A percentile compares a stretch with the other conserved stretches of the same genome.
Conservation (phyloP, 495 filamentous ascomycete species). For the Viridothelium virens region DNA sequence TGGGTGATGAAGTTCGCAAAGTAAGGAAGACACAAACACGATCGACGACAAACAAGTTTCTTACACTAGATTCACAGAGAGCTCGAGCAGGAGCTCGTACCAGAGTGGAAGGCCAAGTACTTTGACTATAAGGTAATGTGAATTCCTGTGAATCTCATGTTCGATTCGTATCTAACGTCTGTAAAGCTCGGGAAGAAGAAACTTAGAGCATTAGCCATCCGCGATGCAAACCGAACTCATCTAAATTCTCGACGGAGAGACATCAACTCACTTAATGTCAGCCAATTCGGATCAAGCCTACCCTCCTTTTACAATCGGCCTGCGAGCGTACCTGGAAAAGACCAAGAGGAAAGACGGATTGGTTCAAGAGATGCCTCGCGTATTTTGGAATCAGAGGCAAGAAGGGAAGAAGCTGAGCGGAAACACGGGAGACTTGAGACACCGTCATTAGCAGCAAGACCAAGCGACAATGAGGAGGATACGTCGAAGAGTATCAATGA, state of each 20-base stretch:
- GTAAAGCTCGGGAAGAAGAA: constrained; percentile 72
- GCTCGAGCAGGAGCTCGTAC: constrained; percentile 76
- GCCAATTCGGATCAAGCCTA: neutral
- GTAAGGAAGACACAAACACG: constrained; percentile 34
- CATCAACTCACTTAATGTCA: neutral
- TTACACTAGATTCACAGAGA: constrained; percentile 45
- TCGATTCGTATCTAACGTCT: neutral
- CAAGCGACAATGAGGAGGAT: neutral
- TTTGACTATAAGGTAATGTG: constrained; percentile 73
- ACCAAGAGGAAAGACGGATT: too few species aligned
- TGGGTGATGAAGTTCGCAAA: constrained; percentile 56
- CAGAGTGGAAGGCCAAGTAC: constrained; percentile 90
- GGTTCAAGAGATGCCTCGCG: too few species aligned
- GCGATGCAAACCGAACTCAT: constrained; percentile 44
- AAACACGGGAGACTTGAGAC: neutral
- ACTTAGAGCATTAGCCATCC: constrained; percentile 65
- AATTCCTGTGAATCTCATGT: neutral
- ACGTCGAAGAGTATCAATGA: neutral
- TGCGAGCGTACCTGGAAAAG: too few species aligned
- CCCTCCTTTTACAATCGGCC: too few species aligned
- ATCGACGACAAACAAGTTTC: constrained; percentile 18
- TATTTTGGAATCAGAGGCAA: too few species aligned
- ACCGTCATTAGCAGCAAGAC: neutral
- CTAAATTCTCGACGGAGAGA: neutral
- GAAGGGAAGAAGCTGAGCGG: too few species aligned